Evolutionary conservation across 495 filamentous ascomycete species (phyloP), one percentile per base, ranked within the genome.

Genomic region (Xylaria castorea): DNA sequence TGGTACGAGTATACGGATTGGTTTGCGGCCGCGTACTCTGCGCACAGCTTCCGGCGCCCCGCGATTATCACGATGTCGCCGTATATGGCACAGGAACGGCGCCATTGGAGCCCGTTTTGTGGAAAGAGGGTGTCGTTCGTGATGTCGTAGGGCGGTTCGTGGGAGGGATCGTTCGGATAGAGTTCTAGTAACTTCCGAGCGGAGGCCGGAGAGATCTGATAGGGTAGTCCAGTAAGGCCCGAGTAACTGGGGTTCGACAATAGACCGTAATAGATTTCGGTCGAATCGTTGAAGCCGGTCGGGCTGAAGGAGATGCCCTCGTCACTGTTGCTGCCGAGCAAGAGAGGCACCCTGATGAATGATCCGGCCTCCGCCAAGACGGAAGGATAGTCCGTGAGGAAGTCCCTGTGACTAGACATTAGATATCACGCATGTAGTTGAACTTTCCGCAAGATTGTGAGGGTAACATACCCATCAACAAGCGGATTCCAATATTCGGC

Each of bases 1-100:
- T 87, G 87, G 79, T 89, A 91, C 78, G 87, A 87, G 81, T 88
- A 91, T 4, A 89, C 88, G 12, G 82, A 73, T 1, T 86, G 79
- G 0, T 75, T 78, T 20, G 76, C 73, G 12, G 79, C 80, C 18
- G 85, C 76, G 86, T 87, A 91, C 0, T 83, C 77, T 70, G 88
- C 79, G 74, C 87, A 89, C 22, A 87, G 84, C 44, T 83, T 81
- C 22, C 90, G 85, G 5, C 89, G 85, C 27, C 85, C 84, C 1
- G 86, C 87, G 58, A 87, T 87, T 83, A 91, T 88, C 57, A 78
- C 75, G 38, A 82, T 75, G 78, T 91, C 89, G 14, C 88, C 89
- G 25, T 81, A 80, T 62, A 87, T 87, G 9, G 88, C 86, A 9
- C 82, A 80, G 12, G 83, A 82, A 30, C 89, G 86, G 22, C 87